Evolutionary conservation across 1,139 yeast genomes (phyloP).

Genomic region (Yamadazyma taylorii): DNA sequence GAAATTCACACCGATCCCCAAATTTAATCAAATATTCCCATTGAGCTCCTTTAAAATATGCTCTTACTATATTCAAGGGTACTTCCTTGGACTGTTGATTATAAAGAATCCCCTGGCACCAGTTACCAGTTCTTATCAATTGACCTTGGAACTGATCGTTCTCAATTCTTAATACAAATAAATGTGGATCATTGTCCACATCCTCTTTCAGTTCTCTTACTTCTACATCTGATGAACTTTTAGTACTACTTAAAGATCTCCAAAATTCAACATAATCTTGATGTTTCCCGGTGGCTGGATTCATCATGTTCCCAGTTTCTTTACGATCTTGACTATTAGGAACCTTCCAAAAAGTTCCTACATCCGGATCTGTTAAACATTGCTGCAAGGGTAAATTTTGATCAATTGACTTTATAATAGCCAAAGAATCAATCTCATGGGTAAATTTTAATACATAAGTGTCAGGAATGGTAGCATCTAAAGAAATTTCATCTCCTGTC

Average conservation of each 20-base stretch:
- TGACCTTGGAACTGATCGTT: conserved; percentile 37
- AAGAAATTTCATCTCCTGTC: conserved; percentile 37
- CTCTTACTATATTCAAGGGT: conserved; percentile 33
- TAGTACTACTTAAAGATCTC: conserved; percentile 49
- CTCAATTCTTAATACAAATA: conserved; percentile 30
- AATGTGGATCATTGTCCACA: conserved; percentile 14
- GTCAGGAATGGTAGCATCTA: conserved; percentile 18
- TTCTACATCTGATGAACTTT: conserved; percentile 28
- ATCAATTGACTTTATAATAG: conserved; percentile 25
- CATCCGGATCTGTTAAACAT: conserved; percentile 36
- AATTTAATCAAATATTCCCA: conserved; percentile 32
- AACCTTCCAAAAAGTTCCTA: conserved; percentile 44
- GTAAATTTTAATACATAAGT: conserved; percentile 36
- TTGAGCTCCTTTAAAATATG: conserved; percentile 16
- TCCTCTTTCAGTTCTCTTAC: conserved; percentile 26
- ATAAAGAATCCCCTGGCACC: conserved; percentile 54
- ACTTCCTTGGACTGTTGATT: conserved; percentile 25
- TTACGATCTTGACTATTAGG: conserved; percentile 43
- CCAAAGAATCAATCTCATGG: conserved; percentile 45
- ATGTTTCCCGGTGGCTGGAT: conserved; percentile 43
- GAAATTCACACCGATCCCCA: conserved; percentile 26
- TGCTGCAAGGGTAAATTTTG: conserved; percentile 22
- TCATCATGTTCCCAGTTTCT: conserved; percentile 56
- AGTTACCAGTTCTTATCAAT: conserved; percentile 49
- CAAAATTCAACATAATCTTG: conserved; percentile 57